Conservation (phyloP, 2,329 filamentous ascomycete genomes). For the Thielaviopsis musarum region DNA sequence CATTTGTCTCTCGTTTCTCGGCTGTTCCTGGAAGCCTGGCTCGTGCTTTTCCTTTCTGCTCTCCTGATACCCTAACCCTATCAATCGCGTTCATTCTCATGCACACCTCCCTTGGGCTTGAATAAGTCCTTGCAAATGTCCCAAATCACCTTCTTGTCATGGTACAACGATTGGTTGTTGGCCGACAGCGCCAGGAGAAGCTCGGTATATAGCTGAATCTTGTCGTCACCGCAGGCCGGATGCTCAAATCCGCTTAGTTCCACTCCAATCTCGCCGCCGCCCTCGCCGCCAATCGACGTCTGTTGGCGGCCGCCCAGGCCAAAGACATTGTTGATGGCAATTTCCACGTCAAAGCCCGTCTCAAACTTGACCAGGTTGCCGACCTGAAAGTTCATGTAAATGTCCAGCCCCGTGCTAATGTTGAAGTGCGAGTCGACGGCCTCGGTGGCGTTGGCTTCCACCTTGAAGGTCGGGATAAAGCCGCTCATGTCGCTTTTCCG, state of each 20-base stretch:
- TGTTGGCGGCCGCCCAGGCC: background rate
- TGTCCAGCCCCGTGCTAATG: slow-evolving; percentile 3
- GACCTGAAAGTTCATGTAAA: background rate
- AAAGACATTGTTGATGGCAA: slow-evolving; percentile 4
- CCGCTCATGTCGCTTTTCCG: background rate
- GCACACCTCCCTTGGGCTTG: too few relatives aligned
- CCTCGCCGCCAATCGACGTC: background rate
- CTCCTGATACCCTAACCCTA: too few relatives aligned
- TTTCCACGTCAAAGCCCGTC: background rate
- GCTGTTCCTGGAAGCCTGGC: too few relatives aligned
- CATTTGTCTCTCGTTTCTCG: too few relatives aligned
- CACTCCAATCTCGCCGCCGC: background rate
- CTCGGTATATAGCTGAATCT: slow-evolving; percentile 7
- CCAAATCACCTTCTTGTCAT: background rate
- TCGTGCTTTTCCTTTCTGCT: too few relatives aligned
- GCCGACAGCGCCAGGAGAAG: slow-evolving; percentile 1
- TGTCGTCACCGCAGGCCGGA: background rate
- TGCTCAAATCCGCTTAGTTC: background rate
- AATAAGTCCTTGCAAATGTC: slow-evolving; percentile 3
- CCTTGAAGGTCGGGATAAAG: background rate
- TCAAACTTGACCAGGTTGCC: background rate
- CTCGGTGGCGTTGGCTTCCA: slow-evolving; percentile 5
- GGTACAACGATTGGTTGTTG: slow-evolving; percentile 4
- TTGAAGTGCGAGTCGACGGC: slow-evolving; percentile 4
- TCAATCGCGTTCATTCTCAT: background rate